Base-by-base conservation (phyloP, 2,329 filamentous ascomycete genomes). In the Cladosporium oxysporum region DNA sequence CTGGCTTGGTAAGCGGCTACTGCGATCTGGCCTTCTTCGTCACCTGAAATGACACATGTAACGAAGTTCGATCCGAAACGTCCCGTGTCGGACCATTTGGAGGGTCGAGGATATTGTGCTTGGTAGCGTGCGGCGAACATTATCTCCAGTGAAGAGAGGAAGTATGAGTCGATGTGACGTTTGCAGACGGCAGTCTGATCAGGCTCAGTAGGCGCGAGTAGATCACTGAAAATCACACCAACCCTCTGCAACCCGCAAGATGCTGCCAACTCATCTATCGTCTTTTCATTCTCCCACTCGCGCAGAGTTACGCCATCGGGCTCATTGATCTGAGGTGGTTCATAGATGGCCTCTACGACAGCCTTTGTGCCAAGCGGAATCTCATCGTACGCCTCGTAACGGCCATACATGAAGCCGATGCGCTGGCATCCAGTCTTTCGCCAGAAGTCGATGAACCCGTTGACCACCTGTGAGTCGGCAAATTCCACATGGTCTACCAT, bases 401-500 rank as follows among this genome's bases (percentile, higher is more conserved):
- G 88, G 21, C 95, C 95, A 72, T 98, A 99, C 6, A 99, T 81
- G 73, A 93, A 97, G 6, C 94, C 95, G 57, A 98, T 78, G 49
- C 95, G 87, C 77, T 99, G 95, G 31, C 85, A 81, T 4, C 93
- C 94, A 1, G 91, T 93, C 70, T 87, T 89, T 71, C 96, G 87
- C 94, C 95, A 99, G 66, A 94, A 91, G 74, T 97, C 89, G 70
- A 99, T 88, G 65, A 98, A 88, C n/a, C 87, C 88, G 76, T 99
- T 91, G 72, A 98, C 91, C 37, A 98, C 87, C 63, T 88, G 85
- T 3, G 92, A 89, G 1, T 91, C 90, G 1, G 94, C 89, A 76
- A 99, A 98, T 78, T 99, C 96, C 69, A 99, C 95, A 77, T 99
- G 95, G 74, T 99, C 95, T 3, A 99, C 93, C 91, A 95, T 97